Conservation (phyloP, 163 green algal genomes). For the Coccomyxa subellipsoidea region DNA sequence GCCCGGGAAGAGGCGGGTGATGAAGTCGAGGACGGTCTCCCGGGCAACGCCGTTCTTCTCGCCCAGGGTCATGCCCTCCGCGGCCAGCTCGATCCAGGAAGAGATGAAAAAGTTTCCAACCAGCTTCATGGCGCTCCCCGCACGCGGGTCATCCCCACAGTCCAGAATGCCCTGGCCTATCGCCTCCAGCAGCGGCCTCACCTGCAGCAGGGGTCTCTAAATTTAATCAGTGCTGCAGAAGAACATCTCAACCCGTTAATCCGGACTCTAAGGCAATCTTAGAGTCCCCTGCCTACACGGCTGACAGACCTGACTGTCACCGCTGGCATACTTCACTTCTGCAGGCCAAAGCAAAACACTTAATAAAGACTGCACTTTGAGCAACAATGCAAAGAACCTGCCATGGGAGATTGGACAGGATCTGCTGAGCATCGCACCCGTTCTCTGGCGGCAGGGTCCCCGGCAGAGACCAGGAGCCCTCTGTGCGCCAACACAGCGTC, state of each 20-base stretch:
- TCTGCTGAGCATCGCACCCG: too few relatives aligned
- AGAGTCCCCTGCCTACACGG: constrained; percentile 1
- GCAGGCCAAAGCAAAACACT: not conserved
- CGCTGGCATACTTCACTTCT: not conserved
- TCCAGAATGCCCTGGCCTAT: constrained; percentile 31
- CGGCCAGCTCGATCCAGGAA: constrained; percentile 39
- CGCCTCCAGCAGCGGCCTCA: constrained; percentile 16
- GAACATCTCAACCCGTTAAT: too few relatives aligned
- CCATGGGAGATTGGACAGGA: too few relatives aligned
- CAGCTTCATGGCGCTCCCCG: constrained; percentile 34
- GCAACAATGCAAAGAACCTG: not conserved
- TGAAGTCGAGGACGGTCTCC: not conserved
- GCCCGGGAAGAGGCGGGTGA: not conserved
- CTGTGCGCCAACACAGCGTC: constrained; percentile 43
- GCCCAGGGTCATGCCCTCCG: constrained; percentile 48
- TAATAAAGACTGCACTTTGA: not conserved
- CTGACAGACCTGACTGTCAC: constrained; percentile 4
- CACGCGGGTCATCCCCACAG: constrained; percentile 30
- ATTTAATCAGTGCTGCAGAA: too few relatives aligned
- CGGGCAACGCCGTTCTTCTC: constrained; percentile 36
- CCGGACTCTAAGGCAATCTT: too few relatives aligned
- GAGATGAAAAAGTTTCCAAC: constrained; percentile 11
- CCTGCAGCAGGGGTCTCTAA: not conserved
- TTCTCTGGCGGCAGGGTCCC: constrained; percentile 5
- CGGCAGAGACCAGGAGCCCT: constrained; percentile 41